These are phyloP conservation scores for Tuctoria greenei DNA, from an alignment of 176 grass and related monocot genomes.

Conservation along the genomic window DNA sequence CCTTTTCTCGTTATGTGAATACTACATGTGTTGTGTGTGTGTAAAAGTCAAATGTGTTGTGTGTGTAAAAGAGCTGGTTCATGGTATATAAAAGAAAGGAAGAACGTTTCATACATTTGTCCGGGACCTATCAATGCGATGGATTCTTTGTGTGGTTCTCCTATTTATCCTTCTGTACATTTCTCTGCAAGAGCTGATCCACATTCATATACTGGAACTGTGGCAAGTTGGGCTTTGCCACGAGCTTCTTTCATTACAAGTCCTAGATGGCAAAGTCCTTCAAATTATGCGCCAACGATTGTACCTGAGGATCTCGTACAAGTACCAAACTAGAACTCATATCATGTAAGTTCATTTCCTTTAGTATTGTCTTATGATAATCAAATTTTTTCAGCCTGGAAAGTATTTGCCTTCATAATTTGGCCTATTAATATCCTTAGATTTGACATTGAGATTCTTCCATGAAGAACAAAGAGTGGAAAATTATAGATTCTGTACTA, in stretches of 20 bases:
- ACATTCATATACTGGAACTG: constrained; percentile 66
- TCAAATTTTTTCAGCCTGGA: no score
- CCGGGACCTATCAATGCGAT: constrained; percentile 65
- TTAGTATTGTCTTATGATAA: no score
- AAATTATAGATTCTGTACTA: no score
- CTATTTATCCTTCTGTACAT: constrained; percentile 92
- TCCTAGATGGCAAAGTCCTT: constrained; percentile 92
- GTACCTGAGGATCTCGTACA: constrained; percentile 87
- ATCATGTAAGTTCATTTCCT: no score
- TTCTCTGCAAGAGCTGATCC: constrained; percentile 61
- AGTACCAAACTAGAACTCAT: no score
- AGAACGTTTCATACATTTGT: neutral
- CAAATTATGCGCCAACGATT: constrained; percentile 87
- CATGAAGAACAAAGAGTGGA: no score
- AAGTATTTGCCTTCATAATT: no score
- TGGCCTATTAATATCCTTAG: no score
- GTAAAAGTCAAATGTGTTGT: no score
- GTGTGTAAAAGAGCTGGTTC: neutral
- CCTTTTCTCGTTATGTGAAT: neutral
- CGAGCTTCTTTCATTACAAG: constrained; percentile 90
- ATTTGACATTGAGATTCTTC: no score
- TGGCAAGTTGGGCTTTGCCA: constrained; percentile 78
- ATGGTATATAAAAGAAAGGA: neutral
- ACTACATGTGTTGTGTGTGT: neutral
- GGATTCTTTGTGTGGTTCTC: constrained; percentile 65